Base-by-base conservation (phyloP, 2,329 filamentous ascomycete genomes). In the Tolypocladium inflatum region DNA sequence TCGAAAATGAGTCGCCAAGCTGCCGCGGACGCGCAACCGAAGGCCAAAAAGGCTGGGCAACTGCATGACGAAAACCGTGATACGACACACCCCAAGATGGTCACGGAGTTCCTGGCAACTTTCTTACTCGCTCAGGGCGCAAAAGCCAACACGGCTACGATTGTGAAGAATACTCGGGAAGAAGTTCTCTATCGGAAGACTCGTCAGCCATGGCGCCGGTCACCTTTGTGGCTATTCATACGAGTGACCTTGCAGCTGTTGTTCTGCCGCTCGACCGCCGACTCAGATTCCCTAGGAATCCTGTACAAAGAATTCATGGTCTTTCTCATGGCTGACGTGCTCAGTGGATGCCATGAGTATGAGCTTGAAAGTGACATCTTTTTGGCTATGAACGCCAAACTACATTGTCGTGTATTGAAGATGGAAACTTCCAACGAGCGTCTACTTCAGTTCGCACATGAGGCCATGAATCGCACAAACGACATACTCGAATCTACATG, bases 121-220 rank as follows among this genome's bases (percentile, higher is more conserved):
- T 35, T 35, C 33, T 35, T 71, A 72, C 0, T 68, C 80, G 4
- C 61, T 83, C 2, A 66, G 68, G 33, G 33, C 33, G 33, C 33
- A 35, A 5, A 35, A 35, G 13, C 33, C 33, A 35, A 35, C 33
- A 9, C 33, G 70, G 74, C 5, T 13, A 66, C 69, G 1, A 71
- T 84, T n/a, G 68, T 62, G 54, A 86, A 85, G 58, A 69, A 78
- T 35, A 80, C 78, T 0, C 76, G 80, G 3, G 81, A 85, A 50
- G 80, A 85, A 9, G 58, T 60, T 15, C 33, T 58, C 1, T 53
- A 11, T 21, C 5, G 30, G 33, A 15, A 55, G 13, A 30, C 48
- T 41, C 45, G 48, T 17, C 11, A 19, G 3, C 55, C 53, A 8
- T 60, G 56, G 58, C 41, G 58, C 35, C 52, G 56, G 38, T 55